A percentile compares a stretch with the other conserved stretches of the same genome.
These are phyloP conservation scores for Saccharum officinarum DNA, from an alignment of 176 grass and related monocot species.

Conservation along the genomic window DNA sequence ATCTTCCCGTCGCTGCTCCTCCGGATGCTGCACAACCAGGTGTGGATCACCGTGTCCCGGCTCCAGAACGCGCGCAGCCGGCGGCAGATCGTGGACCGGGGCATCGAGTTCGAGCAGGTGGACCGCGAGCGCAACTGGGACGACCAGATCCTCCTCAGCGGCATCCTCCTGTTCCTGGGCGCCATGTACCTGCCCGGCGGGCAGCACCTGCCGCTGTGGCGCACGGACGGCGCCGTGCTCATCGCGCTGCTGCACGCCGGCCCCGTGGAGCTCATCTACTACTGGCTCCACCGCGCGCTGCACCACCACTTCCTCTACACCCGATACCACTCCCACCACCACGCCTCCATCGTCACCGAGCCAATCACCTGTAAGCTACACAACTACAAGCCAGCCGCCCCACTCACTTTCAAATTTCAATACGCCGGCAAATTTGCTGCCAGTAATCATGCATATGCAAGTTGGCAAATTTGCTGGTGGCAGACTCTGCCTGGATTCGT, in stretches of 20 bases:
- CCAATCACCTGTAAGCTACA: conserved; percentile 82
- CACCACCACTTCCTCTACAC: conserved; percentile 96
- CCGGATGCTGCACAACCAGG: conserved; percentile 70
- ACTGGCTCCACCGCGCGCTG: conserved; percentile 89
- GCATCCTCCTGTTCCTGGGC: conserved; percentile 50
- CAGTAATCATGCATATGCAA: not conserved
- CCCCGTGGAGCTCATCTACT: conserved; percentile 91
- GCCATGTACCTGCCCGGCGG: not conserved
- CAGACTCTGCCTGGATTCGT: not conserved
- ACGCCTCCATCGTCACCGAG: conserved; percentile 90
- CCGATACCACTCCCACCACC: conserved; percentile 85
- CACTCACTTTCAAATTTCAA: not conserved
- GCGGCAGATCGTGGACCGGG: conserved; percentile 69
- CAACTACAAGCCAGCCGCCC: too few relatives aligned
- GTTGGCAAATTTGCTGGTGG: not conserved
- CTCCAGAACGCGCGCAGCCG: conserved; percentile 82
- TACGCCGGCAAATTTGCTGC: conserved; percentile 33
- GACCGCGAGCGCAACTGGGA: conserved; percentile 96
- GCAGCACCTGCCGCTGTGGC: conserved; percentile 57
- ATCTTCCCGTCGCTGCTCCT: conserved; percentile 60
- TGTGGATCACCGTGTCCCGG: conserved; percentile 72
- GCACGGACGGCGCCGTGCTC: conserved; percentile 49
- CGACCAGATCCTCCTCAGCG: conserved; percentile 83
- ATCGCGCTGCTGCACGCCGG: conserved; percentile 52
- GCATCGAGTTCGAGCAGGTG: conserved; percentile 91